These are phyloP conservation scores for Botrytis paeoniae DNA, from an alignment of 2,329 filamentous ascomycete genomes.

Conservation along the genomic window DNA sequence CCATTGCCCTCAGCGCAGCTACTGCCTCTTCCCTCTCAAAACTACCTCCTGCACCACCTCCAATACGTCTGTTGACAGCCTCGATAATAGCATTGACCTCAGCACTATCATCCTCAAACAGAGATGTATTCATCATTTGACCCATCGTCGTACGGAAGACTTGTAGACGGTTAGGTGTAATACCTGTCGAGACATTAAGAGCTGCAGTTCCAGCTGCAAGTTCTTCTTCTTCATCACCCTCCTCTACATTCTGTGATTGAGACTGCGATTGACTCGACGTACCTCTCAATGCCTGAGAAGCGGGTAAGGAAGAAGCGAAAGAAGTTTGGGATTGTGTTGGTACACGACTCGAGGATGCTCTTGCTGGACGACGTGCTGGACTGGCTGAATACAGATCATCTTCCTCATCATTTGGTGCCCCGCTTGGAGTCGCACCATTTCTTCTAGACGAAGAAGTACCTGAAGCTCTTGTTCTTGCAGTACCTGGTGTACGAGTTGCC, in stretches of 20 bases:
- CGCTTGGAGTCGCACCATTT: slow-evolving; percentile 27
- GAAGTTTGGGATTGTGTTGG: slow-evolving; percentile 39
- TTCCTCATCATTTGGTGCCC: slow-evolving; percentile 38
- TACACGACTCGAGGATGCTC: slow-evolving; percentile 9
- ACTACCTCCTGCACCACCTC: slow-evolving; percentile 48
- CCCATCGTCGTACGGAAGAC: slow-evolving; percentile 80
- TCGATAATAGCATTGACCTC: slow-evolving; percentile 70
- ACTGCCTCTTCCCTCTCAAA: slow-evolving; percentile 73
- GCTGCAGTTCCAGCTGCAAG: slow-evolving; percentile 29
- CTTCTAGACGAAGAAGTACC: slow-evolving; percentile 27
- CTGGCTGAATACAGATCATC: slow-evolving; percentile 40
- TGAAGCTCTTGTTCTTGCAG: slow-evolving; percentile 37
- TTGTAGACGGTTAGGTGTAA: slow-evolving; percentile 58
- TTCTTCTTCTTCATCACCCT: slow-evolving; percentile 29
- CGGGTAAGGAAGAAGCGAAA: slow-evolving; percentile 42
- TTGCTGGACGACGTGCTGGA: slow-evolving; percentile 27
- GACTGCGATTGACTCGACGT: slow-evolving; percentile 29
- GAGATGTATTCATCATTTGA: slow-evolving; percentile 71
- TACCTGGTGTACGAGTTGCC: slow-evolving; percentile 36
- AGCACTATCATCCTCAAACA: slow-evolving; percentile 88
- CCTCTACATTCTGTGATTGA: slow-evolving; percentile 15
- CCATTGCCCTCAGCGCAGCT: slow-evolving; percentile 75
- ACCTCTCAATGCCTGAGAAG: slow-evolving; percentile 36
- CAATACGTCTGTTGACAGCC: slow-evolving; percentile 73
- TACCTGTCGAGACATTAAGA: slow-evolving; percentile 29